Base-by-base conservation (phyloP, 1,284 basidiomycete species). In the Boletus semigastroideus region DNA sequence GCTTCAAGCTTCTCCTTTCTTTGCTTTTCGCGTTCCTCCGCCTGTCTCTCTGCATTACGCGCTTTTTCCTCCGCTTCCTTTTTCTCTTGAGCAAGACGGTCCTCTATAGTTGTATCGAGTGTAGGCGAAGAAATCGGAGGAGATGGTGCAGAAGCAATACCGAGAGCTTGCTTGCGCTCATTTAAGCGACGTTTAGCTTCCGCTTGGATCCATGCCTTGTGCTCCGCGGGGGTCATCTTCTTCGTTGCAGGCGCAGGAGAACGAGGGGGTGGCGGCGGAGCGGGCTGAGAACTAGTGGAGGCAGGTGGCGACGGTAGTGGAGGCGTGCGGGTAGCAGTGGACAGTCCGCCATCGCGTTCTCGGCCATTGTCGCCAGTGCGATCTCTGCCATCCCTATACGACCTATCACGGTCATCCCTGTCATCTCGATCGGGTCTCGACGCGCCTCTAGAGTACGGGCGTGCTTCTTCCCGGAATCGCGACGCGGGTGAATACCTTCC, bases 131-230 rank as follows among this genome's bases (percentile, higher is more conserved):
- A 65, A 11, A 50, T 9, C 9, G 74, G 61, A 1, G 79, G 63
- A 5, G 77, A 60, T 4, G 81, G 67, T 0, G 82, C 63, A 4
- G 86, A 72, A 6, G 80, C 70, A 1, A 81, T 75, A 2, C 97
- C 96, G 4, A 98, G 80, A 10, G 89, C 89, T 38, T 86, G 84
- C 79, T 92, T 94, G 30, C 96, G 88, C 39, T 89, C 94, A 61
- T 93, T 84, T 33, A 98, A 84, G 42, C 90, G 83, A 19, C 86
- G 82, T 64, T 92, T 86, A 1, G 94, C 96, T 68, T 97, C 86
- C 3, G 85, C 86, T 17, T 84, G 84, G 58, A 92, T 83, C 66
- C 80, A 94, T 0, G 90, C 92, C 49, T 83, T 78, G 11, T 92
- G 85, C 65, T 98, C 92, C 58, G 89, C 93, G 0, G 87, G 75